A percentile compares a stretch with the other conserved stretches of the same genome.
phyloP scores from a whole-genome alignment of 2,329 filamentous ascomycete genomes.

The Pyrenochaeta sp. region DNA sequence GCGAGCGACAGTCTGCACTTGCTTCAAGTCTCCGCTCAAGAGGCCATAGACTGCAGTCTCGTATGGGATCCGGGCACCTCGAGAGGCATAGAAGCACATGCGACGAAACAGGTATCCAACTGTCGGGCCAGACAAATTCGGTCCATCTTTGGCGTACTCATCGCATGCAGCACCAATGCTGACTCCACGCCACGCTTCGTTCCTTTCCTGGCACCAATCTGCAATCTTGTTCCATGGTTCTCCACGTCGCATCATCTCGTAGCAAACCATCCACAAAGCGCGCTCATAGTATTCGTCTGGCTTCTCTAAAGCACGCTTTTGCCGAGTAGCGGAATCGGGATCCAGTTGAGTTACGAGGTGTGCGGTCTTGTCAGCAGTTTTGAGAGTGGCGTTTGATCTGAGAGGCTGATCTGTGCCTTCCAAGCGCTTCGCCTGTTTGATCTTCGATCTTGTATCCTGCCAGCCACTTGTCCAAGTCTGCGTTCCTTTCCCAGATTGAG shows the following conservation, averaged over 20 bases:
- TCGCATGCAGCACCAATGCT: conserved; percentile 76
- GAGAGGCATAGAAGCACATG: conserved; percentile 77
- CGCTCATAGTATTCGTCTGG: conserved; percentile 89
- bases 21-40: conserved; percentile 82
- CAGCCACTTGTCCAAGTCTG: conserved; percentile 84
- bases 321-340: conserved; percentile 85
- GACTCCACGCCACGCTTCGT: conserved; percentile 88
- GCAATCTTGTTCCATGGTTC: conserved; percentile 74
- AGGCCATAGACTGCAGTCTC: conserved; percentile 91
- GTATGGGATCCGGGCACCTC: conserved; percentile 74
- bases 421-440: conserved; percentile 88
- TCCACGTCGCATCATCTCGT: conserved; percentile 89
- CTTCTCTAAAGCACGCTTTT: conserved; percentile 76
- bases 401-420: conserved; percentile 52
- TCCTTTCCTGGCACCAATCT: conserved; percentile 85
- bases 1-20: conserved; percentile 77
- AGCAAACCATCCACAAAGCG: conserved; percentile 92
- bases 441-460: conserved; percentile 87
- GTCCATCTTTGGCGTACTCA: conserved; percentile 49
- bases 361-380: conserved; percentile 59
- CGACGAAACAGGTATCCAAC: conserved; percentile 71
- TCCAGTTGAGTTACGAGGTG: conserved; percentile 84
- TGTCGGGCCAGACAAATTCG: conserved; percentile 48
- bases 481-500: conserved; percentile 70
- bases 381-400: conserved; percentile 53